Conservation (phyloP, 768 basidiomycete genomes). For the Russula foetens region DNA sequence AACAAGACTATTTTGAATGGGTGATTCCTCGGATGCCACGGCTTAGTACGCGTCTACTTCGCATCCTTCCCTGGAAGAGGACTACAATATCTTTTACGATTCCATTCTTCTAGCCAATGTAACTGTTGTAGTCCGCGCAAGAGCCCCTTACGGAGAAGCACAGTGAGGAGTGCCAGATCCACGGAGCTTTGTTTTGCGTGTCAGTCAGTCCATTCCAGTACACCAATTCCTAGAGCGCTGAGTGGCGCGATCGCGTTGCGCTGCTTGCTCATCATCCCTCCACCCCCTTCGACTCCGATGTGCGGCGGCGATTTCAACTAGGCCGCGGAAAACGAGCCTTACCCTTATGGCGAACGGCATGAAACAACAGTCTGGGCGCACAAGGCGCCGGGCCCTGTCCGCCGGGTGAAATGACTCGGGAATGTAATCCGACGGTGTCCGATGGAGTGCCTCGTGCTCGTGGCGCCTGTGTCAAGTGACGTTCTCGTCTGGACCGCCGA, state of each 20-base stretch:
- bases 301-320: not conserved
- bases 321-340: not conserved
- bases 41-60: not conserved
- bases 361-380: not conserved
- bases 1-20: not conserved
- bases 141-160: constrained; percentile 5
- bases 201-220: too few relatives aligned
- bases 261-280: not conserved
- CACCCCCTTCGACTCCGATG: not conserved
- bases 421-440: not conserved
- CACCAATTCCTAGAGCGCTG: not conserved
- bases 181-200: constrained; percentile 3
- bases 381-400: not conserved
- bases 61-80: not conserved
- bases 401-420: not conserved
- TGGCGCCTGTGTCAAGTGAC: constrained; percentile 7
- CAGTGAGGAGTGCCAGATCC: constrained; percentile 1
- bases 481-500: constrained; percentile 7
- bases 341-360: not conserved
- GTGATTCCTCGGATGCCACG: constrained; percentile 6
- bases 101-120: constrained; percentile 8
- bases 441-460: constrained; percentile 7
- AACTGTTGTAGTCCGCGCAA: not conserved
- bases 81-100: not conserved
- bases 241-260: constrained; percentile 3